Evolutionary conservation across 768 basidiomycete species (phyloP), one percentile per base, ranked within the genome.

Genomic region (Pleurotus citrinopileatus): DNA sequence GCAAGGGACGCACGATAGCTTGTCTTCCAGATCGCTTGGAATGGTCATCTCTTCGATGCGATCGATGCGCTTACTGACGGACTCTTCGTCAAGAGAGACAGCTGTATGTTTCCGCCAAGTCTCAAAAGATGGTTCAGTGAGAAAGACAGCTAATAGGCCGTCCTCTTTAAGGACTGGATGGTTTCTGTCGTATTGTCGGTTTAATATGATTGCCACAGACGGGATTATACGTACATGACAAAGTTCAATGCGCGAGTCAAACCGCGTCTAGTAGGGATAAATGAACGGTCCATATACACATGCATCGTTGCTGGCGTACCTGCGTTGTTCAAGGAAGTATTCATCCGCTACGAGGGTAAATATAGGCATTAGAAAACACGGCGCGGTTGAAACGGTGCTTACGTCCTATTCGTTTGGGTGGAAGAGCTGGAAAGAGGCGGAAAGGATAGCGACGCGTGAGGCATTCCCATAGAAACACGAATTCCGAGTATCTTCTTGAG

Each of bases 351-450:
- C 23, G 56, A 62, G 53, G 44, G 43, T 12, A 40, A 28, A 44
- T 10, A 9, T 27, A 34, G 38, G 26, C 34, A 28, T 53, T 37
- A 45, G 55, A 60, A 20, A 61, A 52, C 38, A 42, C n/a, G 34
- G 29, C 26, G 27, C n/a, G 28, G 3, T 19, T 19, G 28, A 42
- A 19, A 4, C 3, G 48, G 9, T 20, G 76, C 91, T 74, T 61
- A 93, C 92, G 84, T 68, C 91, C 91, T 57, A 98, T 78, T 42
- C 94, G 82, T 69, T 98, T 98, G 0, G 97, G 97, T 13, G 97
- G 97, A 26, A 98, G 71, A 2, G 82, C 72, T 15, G 91, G 86
- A 59, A 98, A 80, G 22, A 98, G 73, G 43, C 97, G 84, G 80
- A 98, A 98, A 1, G 97, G 95, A 73, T 98, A 98, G 52, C 94